Evolutionary conservation across 371 early-diverging fungal species (phyloP).

Genomic region (Syncephalastrum contaminatum): DNA sequence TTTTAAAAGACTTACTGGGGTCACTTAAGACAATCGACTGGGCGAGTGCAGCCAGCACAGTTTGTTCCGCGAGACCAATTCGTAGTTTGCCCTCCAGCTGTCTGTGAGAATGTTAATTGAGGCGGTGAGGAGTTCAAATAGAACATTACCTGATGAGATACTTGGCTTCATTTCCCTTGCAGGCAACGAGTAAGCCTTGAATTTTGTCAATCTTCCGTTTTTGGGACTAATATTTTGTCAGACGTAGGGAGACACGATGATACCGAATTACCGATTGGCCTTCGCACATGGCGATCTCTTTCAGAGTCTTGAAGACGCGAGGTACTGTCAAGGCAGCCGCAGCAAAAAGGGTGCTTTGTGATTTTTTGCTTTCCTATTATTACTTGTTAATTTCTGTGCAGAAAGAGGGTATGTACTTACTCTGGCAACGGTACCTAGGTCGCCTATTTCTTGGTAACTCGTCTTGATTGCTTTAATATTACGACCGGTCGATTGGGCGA

Average conservation of each 20-base stretch:
- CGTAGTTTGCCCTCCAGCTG: constrained; percentile 96
- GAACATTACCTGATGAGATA: constrained; percentile 77
- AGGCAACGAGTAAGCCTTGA: constrained; percentile 77
- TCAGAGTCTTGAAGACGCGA: constrained; percentile 85
- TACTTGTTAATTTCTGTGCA: neutral
- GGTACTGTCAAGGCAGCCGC: constrained; percentile 82
- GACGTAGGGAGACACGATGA: neutral
- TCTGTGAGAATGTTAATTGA: constrained; percentile 30
- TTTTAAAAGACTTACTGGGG: constrained; percentile 23
- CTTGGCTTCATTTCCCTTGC: constrained; percentile 87
- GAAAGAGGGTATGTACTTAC: constrained; percentile 24
- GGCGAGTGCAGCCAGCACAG: constrained; percentile 87
- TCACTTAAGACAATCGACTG: constrained; percentile 69
- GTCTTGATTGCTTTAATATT: constrained; percentile 74
- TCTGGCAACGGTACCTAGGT: constrained; percentile 92
- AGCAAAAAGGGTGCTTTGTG: constrained; percentile 72
- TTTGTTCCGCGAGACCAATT: constrained; percentile 97
- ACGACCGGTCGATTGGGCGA: constrained; percentile 87
- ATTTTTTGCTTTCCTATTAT: constrained; percentile 67
- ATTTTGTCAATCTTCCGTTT: constrained; percentile 85
- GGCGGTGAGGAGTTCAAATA: neutral
- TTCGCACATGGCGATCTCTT: constrained; percentile 81
- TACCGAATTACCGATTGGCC: constrained; percentile 67
- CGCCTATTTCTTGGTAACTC: constrained; percentile 81
- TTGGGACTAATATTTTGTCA: constrained; percentile 55